phyloP scores from a whole-genome alignment of 306 rosid genomes.

The Fagus crenata region DNA sequence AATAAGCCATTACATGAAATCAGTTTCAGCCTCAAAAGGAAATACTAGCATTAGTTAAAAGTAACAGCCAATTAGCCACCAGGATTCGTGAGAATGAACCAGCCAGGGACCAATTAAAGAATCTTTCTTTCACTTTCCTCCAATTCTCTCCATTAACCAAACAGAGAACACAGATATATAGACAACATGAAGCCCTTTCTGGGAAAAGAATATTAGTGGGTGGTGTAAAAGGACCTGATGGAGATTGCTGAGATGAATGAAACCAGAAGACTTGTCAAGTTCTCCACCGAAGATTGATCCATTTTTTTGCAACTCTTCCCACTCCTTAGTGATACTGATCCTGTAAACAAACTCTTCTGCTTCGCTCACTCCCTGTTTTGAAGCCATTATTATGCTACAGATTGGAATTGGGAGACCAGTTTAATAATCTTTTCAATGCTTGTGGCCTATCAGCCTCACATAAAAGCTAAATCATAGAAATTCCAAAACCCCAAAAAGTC shows the following conservation, averaged over 20 bases:
- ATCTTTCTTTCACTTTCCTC: neutral
- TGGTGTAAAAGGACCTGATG: conserved; percentile 54
- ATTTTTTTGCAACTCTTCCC: conserved; percentile 60
- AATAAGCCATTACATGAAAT: neutral
- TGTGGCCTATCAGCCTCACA: too few species aligned
- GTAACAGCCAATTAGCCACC: too few species aligned
- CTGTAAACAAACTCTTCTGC: conserved; percentile 63
- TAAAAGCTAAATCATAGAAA: too few species aligned
- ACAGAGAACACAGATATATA: neutral
- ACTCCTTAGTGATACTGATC: conserved; percentile 58
- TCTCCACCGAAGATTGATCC: conserved; percentile 60
- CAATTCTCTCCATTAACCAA: neutral
- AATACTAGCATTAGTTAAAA: too few species aligned
- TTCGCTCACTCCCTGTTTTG: neutral
- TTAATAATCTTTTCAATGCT: neutral
- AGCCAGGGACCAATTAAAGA: neutral
- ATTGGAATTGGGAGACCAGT: neutral
- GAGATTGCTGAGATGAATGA: conserved; percentile 85
- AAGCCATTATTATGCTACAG: conserved; percentile 34
- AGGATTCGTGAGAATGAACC: neutral
- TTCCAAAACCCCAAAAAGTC: too few species aligned
- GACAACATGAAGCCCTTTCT: neutral
- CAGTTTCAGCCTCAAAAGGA: neutral
- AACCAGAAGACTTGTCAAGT: conserved; percentile 63
- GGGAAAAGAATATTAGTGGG: neutral